Percentiles rank a stretch among this genome's conserved stretches.
phyloP scores from a whole-genome alignment of 2,329 filamentous ascomycete genomes.

The Onygenales sp. region DNA sequence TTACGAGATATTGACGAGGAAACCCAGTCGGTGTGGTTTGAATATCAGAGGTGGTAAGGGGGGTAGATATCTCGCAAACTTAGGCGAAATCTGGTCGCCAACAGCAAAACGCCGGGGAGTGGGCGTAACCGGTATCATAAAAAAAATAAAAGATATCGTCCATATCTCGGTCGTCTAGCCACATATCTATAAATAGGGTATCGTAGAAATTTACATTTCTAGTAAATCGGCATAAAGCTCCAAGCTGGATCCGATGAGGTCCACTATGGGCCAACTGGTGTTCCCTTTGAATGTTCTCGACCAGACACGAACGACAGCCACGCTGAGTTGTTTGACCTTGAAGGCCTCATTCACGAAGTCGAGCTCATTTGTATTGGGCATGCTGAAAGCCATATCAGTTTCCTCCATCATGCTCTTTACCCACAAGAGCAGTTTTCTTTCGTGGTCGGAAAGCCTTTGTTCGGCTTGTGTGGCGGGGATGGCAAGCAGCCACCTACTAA shows the following conservation, averaged over 20 bases:
- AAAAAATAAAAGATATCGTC: not conserved
- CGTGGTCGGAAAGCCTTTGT: constrained; percentile 36
- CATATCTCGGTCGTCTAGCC: not conserved
- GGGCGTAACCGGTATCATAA: no score
- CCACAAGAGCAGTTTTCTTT: constrained; percentile 38
- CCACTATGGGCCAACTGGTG: constrained; percentile 40
- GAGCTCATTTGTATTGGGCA: constrained; percentile 28
- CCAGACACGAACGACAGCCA: constrained; percentile 40
- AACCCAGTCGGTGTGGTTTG: no score
- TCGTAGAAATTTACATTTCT: constrained; percentile 17
- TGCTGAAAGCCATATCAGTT: constrained; percentile 36
- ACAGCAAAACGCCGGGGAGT: no score
- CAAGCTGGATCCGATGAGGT: constrained; percentile 36
- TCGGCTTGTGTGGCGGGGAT: constrained; percentile 35
- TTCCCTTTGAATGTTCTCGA: constrained; percentile 39
- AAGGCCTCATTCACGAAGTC: constrained; percentile 34
- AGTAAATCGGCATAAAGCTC: constrained; percentile 39
- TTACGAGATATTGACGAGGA: no score
- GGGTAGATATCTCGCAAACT: no score
- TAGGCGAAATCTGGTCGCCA: no score
- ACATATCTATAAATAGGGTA: not conserved
- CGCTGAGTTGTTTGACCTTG: constrained; percentile 36
- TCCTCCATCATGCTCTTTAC: constrained; percentile 42
- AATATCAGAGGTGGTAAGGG: no score
- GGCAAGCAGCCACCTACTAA: constrained; percentile 37